These are phyloP conservation scores for Bipolaris cookei DNA, from an alignment of 2,329 filamentous ascomycete species.

Conservation along the genomic window DNA sequence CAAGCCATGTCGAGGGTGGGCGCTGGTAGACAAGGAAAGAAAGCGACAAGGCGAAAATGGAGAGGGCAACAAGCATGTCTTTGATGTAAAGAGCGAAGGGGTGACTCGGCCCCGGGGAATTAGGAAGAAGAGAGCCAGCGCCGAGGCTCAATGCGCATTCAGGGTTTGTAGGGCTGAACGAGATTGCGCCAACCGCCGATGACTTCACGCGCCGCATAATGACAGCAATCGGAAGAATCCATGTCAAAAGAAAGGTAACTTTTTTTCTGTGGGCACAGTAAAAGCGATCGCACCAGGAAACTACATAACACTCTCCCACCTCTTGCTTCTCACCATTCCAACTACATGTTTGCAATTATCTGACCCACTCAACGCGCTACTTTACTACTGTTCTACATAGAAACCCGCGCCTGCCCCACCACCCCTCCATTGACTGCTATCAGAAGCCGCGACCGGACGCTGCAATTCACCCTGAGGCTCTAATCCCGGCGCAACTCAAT, in stretches of 20 bases:
- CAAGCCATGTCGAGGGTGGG: conserved; percentile 46
- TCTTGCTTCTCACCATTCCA: background rate
- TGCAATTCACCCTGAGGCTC: conserved; percentile 6
- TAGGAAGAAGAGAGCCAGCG: conserved; percentile 13
- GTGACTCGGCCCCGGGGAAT: conserved; percentile 21
- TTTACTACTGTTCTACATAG: background rate
- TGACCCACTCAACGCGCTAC: conserved; percentile 9
- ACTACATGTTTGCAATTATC: background rate
- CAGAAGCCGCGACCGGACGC: conserved; percentile 19
- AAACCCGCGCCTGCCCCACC: conserved; percentile 32
- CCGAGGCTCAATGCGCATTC: conserved; percentile 10
- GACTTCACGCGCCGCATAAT: conserved; percentile 22
- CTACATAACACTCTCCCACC: background rate
- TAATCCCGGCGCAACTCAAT: conserved; percentile 23
- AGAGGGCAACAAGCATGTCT: conserved; percentile 50
- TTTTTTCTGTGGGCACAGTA: conserved; percentile 1
- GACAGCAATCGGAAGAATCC: conserved; percentile 13
- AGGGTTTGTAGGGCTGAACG: conserved; percentile 25
- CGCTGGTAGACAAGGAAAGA: conserved; percentile 46
- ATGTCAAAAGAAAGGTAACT: background rate
- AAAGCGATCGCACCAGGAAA: background rate
- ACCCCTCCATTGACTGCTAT: conserved; percentile 34
- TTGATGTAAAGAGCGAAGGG: conserved; percentile 17
- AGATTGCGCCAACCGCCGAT: conserved; percentile 18
- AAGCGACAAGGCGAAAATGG: conserved; percentile 47